phyloP scores from a whole-genome alignment of 495 filamentous ascomycete genomes.

The Xanthoparmelia taractica region DNA sequence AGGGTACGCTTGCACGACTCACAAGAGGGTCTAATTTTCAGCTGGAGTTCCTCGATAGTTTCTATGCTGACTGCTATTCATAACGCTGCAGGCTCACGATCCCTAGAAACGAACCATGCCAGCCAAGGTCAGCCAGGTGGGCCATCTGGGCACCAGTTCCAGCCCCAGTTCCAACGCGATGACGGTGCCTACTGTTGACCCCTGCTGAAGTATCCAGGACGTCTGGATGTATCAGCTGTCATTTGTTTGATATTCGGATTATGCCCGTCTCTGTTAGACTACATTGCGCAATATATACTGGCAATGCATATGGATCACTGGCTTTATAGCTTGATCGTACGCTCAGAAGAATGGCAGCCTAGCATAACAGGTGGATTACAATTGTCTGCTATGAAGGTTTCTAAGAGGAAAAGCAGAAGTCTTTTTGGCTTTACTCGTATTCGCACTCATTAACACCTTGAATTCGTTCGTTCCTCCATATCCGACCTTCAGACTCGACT shows the following conservation, averaged over 20 bases:
- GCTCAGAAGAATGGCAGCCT: background rate
- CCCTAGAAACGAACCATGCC: too few species aligned
- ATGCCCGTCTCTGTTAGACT: background rate
- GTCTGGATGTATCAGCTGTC: background rate
- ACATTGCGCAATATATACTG: background rate
- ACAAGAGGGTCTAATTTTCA: background rate
- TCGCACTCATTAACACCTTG: too few species aligned
- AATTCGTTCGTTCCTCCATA: too few species aligned
- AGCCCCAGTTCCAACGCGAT: conserved; percentile 3
- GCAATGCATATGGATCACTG: background rate
- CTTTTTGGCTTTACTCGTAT: background rate
- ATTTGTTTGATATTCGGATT: background rate
- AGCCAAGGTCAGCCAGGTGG: background rate
- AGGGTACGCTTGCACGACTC: background rate
- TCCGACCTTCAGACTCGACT: too few species aligned
- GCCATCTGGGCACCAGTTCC: background rate
- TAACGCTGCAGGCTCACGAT: background rate
- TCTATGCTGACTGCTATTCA: background rate
- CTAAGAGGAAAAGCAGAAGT: background rate
- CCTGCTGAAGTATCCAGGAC: background rate
- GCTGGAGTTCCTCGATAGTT: background rate
- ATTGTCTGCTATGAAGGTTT: too few species aligned
- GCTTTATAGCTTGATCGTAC: background rate
- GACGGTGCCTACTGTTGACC: conserved; percentile 10
- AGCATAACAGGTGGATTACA: too few species aligned